Conservation (phyloP, 2,329 filamentous ascomycete genomes). For the Colletotrichum karsti region DNA sequence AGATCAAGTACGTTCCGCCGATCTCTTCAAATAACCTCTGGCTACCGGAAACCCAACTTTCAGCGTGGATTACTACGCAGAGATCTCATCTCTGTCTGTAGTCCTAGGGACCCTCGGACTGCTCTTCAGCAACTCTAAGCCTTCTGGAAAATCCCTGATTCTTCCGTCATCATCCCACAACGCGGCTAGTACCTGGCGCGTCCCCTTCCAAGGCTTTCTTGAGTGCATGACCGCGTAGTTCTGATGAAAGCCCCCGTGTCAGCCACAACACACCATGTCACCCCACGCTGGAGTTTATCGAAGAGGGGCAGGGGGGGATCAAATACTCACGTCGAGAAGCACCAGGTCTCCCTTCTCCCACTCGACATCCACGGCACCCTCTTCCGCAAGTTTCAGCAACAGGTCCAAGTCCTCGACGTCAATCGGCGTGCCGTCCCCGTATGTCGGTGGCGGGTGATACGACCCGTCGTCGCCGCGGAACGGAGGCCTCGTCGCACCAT, state of each 20-base stretch:
- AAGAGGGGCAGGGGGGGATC: neutral
- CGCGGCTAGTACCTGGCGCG: constrained; percentile 40
- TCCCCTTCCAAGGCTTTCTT: constrained; percentile 38
- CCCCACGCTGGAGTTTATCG: too few relatives aligned
- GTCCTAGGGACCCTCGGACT: constrained; percentile 25
- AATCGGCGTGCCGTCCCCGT: constrained; percentile 39
- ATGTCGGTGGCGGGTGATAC: constrained; percentile 42
- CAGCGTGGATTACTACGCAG: neutral
- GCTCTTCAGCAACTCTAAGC: constrained; percentile 26
- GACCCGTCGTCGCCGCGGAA: constrained; percentile 41
- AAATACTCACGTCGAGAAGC: constrained; percentile 38
- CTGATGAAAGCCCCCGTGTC: constrained; percentile 26
- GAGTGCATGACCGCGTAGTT: constrained; percentile 45
- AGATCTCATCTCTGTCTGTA: neutral
- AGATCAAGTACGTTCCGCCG: too few relatives aligned
- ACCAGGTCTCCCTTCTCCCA: constrained; percentile 41
- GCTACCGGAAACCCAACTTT: neutral
- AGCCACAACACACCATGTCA: constrained; percentile 2
- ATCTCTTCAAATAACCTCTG: too few relatives aligned
- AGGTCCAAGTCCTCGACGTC: constrained; percentile 39
- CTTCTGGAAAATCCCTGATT: constrained; percentile 36
- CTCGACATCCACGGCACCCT: constrained; percentile 34
- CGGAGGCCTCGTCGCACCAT: constrained; percentile 40
- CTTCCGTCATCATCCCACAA: constrained; percentile 39
- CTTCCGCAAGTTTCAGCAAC: constrained; percentile 36